Percentiles rank a stretch among this genome's conserved stretches.
These are phyloP conservation scores for Herpotrichia juniperi DNA, from an alignment of 2,329 filamentous ascomycete species.

Conservation along the genomic window DNA sequence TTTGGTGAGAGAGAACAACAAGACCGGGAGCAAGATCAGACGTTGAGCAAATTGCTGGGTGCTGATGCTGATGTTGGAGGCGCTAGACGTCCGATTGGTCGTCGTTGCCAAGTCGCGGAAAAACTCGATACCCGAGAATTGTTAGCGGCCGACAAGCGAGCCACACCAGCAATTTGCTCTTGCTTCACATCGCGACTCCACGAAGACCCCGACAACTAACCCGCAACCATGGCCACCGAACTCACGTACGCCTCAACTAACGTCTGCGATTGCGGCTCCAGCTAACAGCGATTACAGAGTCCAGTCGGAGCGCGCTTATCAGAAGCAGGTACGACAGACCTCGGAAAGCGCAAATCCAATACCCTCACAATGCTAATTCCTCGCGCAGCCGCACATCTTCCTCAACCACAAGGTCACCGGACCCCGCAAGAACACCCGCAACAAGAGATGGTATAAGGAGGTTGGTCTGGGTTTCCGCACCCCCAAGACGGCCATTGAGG, in stretches of 20 bases:
- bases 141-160: slow-evolving; percentile 22
- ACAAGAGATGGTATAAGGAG: slow-evolving; percentile 98
- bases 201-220: slow-evolving; percentile 41
- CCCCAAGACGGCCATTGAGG: slow-evolving; percentile 98
- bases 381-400: slow-evolving; percentile 95
- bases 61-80: slow-evolving; percentile 1
- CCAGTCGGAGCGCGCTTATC: slow-evolving; percentile 99
- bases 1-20: neutral
- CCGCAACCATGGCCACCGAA: slow-evolving; percentile 52
- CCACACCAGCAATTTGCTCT: slow-evolving; percentile 10
- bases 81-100: neutral
- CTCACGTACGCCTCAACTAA: slow-evolving; percentile 43
- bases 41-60: neutral
- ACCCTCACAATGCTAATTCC: slow-evolving; percentile 35
- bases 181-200: slow-evolving; percentile 21
- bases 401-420: slow-evolving; percentile 93
- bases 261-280: slow-evolving; percentile 7
- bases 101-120: slow-evolving; percentile 1
- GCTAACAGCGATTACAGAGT: slow-evolving; percentile 72
- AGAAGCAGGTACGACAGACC: slow-evolving; percentile 66
- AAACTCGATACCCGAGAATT: too few species aligned
- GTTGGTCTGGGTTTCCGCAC: slow-evolving; percentile 99
- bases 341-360: slow-evolving; percentile 17
- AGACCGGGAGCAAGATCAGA: neutral
- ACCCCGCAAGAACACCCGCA: slow-evolving; percentile 49